Evolutionary conservation across 352 stramenopile species (phyloP).

Genomic region (Globisporangium okanoganense): DNA sequence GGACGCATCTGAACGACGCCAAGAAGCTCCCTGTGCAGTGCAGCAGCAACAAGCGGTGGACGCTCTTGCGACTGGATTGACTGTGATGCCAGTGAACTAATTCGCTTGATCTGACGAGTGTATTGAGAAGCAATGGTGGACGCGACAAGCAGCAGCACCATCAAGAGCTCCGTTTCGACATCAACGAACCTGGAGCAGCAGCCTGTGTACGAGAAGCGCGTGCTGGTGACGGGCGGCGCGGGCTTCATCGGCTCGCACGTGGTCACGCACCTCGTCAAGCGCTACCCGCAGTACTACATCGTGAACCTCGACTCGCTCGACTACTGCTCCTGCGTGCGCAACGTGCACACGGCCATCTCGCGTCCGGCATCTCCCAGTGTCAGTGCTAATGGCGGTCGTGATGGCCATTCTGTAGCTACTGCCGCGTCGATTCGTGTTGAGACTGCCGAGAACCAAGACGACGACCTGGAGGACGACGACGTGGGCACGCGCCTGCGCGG

Average conservation of each 20-base stretch:
- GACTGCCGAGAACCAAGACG: neutral
- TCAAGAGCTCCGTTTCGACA: neutral
- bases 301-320: constrained; percentile 94
- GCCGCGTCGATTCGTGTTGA: neutral
- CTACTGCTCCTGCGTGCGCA: constrained; percentile 69
- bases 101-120: neutral
- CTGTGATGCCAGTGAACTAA: neutral
- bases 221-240: constrained; percentile 96
- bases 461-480: constrained; percentile 6
- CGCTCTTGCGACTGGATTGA: neutral
- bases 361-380: neutral
- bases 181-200: neutral
- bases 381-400: neutral
- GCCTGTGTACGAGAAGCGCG: constrained; percentile 75
- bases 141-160: neutral
- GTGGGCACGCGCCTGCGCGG: constrained; percentile 41
- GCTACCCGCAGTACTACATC: constrained; percentile 97
- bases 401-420: neutral
- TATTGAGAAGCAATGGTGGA: neutral
- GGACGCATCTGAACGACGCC: constrained; percentile 10
- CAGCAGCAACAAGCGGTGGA: neutral
- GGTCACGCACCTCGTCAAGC: constrained; percentile 94
- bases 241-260: constrained; percentile 97
- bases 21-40: constrained; percentile 32
- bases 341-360: constrained; percentile 60